Conservation (phyloP, 176 grass and related monocot species). For the Urochloa ruziziensis region DNA sequence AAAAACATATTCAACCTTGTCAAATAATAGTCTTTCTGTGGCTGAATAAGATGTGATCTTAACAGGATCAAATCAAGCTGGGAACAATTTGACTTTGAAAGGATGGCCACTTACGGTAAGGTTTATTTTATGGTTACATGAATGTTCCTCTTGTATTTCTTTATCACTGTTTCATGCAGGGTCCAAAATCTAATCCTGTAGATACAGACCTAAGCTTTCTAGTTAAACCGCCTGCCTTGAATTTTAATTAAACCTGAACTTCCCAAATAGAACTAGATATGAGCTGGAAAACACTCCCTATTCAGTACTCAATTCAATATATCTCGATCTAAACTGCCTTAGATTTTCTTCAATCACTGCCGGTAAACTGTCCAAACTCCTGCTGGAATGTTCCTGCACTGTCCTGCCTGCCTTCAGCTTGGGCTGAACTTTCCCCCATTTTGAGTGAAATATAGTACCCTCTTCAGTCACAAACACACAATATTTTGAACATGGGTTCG, state of each 20-base stretch:
- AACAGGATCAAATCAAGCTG: constrained; percentile 90
- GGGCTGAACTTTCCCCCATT: background rate
- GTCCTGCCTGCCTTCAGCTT: background rate
- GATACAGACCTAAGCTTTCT: background rate
- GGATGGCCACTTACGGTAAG: constrained; percentile 98
- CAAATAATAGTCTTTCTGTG: constrained; percentile 3
- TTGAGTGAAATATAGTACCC: background rate
- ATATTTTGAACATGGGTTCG: too few species aligned
- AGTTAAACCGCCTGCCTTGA: background rate
- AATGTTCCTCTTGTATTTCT: background rate
- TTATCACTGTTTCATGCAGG: background rate
- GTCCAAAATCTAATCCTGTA: background rate
- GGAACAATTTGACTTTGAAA: constrained; percentile 96
- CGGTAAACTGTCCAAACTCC: background rate
- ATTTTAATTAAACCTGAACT: constrained; percentile 17
- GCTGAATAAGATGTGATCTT: constrained; percentile 32
- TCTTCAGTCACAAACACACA: too few species aligned
- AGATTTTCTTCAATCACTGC: background rate
- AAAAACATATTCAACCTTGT: constrained; percentile 21
- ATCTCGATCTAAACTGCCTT: background rate
- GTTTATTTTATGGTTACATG: constrained; percentile 23
- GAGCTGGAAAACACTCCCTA: background rate
- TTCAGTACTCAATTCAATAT: background rate
- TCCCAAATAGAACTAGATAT: constrained; percentile 1
- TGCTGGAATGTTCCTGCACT: background rate